Conservation (phyloP, 129 eudicot species). For the Silybum marianum region DNA sequence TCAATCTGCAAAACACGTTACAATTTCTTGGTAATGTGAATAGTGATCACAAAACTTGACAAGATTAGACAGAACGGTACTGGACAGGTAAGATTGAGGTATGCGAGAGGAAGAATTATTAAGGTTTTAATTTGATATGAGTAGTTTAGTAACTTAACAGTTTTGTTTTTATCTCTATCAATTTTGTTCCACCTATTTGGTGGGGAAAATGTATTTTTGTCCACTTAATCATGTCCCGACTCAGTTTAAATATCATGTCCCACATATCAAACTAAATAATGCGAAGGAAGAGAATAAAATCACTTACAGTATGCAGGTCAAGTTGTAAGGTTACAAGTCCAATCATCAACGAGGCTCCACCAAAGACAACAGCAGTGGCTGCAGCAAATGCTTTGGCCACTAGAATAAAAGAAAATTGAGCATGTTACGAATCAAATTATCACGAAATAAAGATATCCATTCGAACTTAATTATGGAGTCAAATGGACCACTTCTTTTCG, state of each 20-base stretch:
- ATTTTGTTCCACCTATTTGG: no score
- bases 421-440: constrained; percentile 11
- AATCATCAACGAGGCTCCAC: constrained; percentile 64
- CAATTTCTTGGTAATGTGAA: neutral
- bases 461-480: neutral
- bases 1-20: constrained; percentile 44
- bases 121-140: neutral
- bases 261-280: neutral
- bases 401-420: constrained; percentile 22
- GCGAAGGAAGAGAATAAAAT: neutral
- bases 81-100: no score
- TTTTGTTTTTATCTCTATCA: no score
- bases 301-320: constrained; percentile 68
- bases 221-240: no score
- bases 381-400: constrained; percentile 87
- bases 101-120: neutral
- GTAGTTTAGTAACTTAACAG: no score
- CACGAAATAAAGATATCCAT: neutral
- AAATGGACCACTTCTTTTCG: neutral
- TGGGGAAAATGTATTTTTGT: no score
- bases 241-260: no score
- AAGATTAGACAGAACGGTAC: no score
- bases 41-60: neutral
- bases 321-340: constrained; percentile 69
- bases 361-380: constrained; percentile 79